A percentile compares a stretch with the other conserved stretches of the same genome.
Evolutionary conservation across 2,329 filamentous ascomycete genomes (phyloP).

Genomic region (Mollisia scopiformis): DNA sequence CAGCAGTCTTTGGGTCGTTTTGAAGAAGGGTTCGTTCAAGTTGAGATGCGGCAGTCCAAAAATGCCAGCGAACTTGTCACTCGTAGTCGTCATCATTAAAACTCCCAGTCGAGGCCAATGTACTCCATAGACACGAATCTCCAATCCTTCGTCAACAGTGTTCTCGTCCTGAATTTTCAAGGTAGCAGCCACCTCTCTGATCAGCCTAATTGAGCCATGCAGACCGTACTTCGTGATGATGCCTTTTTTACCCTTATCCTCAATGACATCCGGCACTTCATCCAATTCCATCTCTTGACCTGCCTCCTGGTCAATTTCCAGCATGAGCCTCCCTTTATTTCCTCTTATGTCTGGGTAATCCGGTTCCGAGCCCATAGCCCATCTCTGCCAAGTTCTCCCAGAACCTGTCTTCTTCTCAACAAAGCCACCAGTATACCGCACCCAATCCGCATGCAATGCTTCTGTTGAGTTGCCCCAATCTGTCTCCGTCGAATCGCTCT

Average conservation of each 20-base stretch:
- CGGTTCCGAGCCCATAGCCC: neutral
- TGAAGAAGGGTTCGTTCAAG: conserved; percentile 57
- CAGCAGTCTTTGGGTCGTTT: conserved; percentile 66
- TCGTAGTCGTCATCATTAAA: conserved; percentile 83
- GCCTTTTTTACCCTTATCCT: neutral
- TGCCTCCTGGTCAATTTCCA: conserved; percentile 63
- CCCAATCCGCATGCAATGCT: neutral
- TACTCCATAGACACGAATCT: conserved; percentile 79
- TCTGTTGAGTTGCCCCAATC: neutral
- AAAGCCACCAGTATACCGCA: neutral
- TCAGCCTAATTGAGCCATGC: conserved; percentile 35
- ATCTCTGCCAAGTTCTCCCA: neutral
- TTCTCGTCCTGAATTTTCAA: conserved; percentile 73
- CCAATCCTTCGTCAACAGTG: conserved; percentile 73
- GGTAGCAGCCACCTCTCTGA: conserved; percentile 70
- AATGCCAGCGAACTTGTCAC: conserved; percentile 91
- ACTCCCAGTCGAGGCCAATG: conserved; percentile 82
- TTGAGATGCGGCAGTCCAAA: conserved; percentile 86
- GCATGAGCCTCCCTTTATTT: conserved; percentile 65
- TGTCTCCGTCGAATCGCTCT: neutral
- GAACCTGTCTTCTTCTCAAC: neutral
- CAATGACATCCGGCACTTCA: neutral
- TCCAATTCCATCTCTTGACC: conserved; percentile 7
- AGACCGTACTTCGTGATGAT: conserved; percentile 33
- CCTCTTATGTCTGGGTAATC: conserved; percentile 66